phyloP scores from a whole-genome alignment of 441 rosid species.

The Croton laevigatus region DNA sequence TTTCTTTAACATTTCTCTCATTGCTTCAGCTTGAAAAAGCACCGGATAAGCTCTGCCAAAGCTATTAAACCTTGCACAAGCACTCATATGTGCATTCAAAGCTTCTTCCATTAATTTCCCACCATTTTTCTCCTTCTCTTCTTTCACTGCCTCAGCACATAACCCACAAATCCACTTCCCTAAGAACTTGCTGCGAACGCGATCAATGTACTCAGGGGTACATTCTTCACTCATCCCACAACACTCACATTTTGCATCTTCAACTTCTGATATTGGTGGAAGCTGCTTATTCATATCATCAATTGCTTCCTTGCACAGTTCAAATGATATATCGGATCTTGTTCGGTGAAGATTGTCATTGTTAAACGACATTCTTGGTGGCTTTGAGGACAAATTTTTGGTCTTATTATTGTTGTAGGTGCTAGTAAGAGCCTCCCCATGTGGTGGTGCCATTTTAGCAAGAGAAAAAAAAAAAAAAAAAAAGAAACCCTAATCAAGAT shows the following conservation, averaged over 20 bases:
- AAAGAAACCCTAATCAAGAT: neutral
- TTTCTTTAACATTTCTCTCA: conserved; percentile 79
- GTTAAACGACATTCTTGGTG: conserved; percentile 45
- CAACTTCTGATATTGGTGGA: conserved; percentile 70
- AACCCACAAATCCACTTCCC: conserved; percentile 94
- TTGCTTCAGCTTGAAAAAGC: conserved; percentile 83
- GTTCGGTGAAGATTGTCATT: conserved; percentile 58
- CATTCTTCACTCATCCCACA: conserved; percentile 96
- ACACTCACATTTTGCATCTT: conserved; percentile 84
- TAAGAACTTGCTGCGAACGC: conserved; percentile 52
- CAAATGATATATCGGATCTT: conserved; percentile 58
- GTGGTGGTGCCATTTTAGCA: conserved; percentile 68
- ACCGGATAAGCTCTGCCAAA: conserved; percentile 74
- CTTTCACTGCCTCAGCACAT: conserved; percentile 91
- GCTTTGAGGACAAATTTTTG: conserved; percentile 41
- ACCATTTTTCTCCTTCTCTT: conserved; percentile 66
- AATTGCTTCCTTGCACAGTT: conserved; percentile 43
- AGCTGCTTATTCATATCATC: conserved; percentile 21
- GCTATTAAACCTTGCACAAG: conserved; percentile 75
- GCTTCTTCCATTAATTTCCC: conserved; percentile 55
- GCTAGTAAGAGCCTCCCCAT: conserved; percentile 47
- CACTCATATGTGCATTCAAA: conserved; percentile 63
- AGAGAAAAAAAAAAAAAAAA: too few relatives aligned
- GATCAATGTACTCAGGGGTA: conserved; percentile 74
- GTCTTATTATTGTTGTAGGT: conserved; percentile 31